A percentile compares a stretch with the other conserved stretches of the same genome.
Conservation (phyloP, 2,329 filamentous ascomycete genomes). For the Xenoacremonium recifei region DNA sequence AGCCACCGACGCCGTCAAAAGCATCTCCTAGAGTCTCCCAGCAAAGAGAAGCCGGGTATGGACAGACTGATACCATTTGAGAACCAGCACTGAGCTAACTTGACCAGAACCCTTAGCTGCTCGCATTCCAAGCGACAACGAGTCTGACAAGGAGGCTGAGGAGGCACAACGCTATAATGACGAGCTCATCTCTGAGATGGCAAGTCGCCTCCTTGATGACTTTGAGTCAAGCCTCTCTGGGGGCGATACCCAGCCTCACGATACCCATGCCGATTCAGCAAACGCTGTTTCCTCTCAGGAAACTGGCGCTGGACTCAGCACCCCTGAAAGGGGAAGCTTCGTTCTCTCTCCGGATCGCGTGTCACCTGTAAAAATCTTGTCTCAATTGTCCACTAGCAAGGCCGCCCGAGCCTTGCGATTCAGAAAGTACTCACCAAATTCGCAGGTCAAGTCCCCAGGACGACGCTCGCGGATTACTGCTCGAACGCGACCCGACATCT, state of each 20-base stretch:
- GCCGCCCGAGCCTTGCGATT: slow-evolving; percentile 7
- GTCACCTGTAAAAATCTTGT: too few relatives aligned
- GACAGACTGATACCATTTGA: background rate
- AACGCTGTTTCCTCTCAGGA: too few relatives aligned
- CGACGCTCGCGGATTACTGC: slow-evolving; percentile 14
- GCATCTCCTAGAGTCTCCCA: slow-evolving; percentile 11
- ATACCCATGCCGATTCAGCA: too few relatives aligned
- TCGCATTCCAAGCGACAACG: slow-evolving; percentile 1
- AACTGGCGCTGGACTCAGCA: too few relatives aligned
- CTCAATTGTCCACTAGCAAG: too few relatives aligned
- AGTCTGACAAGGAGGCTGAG: slow-evolving; percentile 9
- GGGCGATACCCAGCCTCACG: too few relatives aligned
- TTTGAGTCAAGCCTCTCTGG: slow-evolving; percentile 14
- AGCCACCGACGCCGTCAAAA: slow-evolving; percentile 26
- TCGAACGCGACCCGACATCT: slow-evolving; percentile 8
- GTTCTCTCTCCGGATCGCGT: too few relatives aligned
- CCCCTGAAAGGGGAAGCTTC: too few relatives aligned
- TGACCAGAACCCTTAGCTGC: slow-evolving; percentile 4
- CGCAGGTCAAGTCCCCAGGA: slow-evolving; percentile 7
- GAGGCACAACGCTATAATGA: slow-evolving; percentile 4
- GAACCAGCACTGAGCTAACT: background rate
- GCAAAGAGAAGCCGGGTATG: slow-evolving; percentile 19
- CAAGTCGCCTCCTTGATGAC: slow-evolving; percentile 29
- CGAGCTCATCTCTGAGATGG: slow-evolving; percentile 25
- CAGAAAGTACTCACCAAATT: slow-evolving; percentile 12